Percentiles rank a stretch among this genome's conserved stretches.
Evolutionary conservation across 2,329 filamentous ascomycete genomes (phyloP).

Genomic region (Aaosphaeria pasadenensis): DNA sequence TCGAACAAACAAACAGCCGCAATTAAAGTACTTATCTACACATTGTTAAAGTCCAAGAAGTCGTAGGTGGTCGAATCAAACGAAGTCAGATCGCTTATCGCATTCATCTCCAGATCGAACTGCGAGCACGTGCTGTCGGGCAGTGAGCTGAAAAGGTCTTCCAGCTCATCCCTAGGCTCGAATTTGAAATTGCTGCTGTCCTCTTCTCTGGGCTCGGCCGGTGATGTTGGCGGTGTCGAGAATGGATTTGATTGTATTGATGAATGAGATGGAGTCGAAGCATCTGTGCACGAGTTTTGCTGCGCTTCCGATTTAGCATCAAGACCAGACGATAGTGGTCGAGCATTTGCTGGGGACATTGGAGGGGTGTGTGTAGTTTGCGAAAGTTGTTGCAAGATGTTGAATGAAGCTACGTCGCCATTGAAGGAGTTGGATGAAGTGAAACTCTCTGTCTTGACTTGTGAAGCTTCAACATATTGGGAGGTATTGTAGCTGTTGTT

Average conservation of each 20-base stretch:
- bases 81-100: conserved; percentile 32
- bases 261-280: conserved; percentile 30
- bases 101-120: conserved; percentile 39
- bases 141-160: conserved; percentile 31
- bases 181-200: too few species aligned
- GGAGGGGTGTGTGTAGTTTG: conserved; percentile 35
- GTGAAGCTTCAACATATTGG: conserved; percentile 23
- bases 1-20: neutral
- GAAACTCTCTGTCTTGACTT: conserved; percentile 22
- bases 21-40: conserved; percentile 17
- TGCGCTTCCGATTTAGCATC: conserved; percentile 14
- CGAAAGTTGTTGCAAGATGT: conserved; percentile 35
- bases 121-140: conserved; percentile 32
- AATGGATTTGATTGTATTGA: conserved; percentile 36
- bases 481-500: conserved; percentile 12
- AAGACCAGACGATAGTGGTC: conserved; percentile 22
- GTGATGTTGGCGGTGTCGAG: conserved; percentile 37
- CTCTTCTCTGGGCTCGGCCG: conserved; percentile 10
- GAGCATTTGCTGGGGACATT: conserved; percentile 32
- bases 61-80: conserved; percentile 27
- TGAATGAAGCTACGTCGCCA: conserved; percentile 28
- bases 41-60: conserved; percentile 30
- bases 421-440: conserved; percentile 24
- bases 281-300: conserved; percentile 23
- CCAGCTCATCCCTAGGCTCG: conserved; percentile 27